Base-by-base conservation (phyloP, 2,329 filamentous ascomycete species). In the Nemania abortiva region DNA sequence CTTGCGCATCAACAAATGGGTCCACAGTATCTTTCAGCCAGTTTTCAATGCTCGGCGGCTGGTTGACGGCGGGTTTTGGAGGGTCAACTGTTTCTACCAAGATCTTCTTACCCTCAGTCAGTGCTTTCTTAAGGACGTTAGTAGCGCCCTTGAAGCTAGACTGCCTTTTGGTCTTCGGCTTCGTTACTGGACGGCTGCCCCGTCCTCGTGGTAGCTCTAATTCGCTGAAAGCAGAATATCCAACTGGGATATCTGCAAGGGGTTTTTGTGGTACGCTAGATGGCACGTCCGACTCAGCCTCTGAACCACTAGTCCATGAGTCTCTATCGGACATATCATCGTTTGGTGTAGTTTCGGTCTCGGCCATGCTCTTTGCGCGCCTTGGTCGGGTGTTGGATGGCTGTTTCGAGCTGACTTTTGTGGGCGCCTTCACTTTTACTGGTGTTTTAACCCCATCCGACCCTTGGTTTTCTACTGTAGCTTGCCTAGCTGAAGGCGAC, bases 201-300 rank as follows among this genome's bases (percentile, higher is more conserved):
- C 83, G 83, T 22, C 83, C 82, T 0, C 85, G 75, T 0, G 88
- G 84, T 1, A 91, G 77, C 62, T 90, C 88, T 6, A 91, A 81
- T 73, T 88, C 88, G 72, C 88, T 91, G 72, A 91, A 91, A n/a
- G 89, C 89, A 20, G 89, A 91, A 70, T 87, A 87, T 6, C 89
- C 89, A 75, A 90, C 86, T 0, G 89, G 88, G 57, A 91, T 87
- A 45, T 90, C 88, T 18, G 87, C 87, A 39, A 90, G 75, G 2
- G 87, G 86, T 71, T 88, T 88, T 39, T 82, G 83, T 3, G 84
- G 77, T 7, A 80, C 74, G 47, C 79, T 85, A 2, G 83, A 83
- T 7, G 80, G 81, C n/a, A 78, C 75, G 6, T 81, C 75, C 9
- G 78, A 79, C 20, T 76, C 73, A 15, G 62, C 61, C n/a, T 71